Percentiles rank a stretch among this genome's conserved stretches.
Conservation (phyloP, 495 filamentous ascomycete species). For the Pseudevernia furfuracea region DNA sequence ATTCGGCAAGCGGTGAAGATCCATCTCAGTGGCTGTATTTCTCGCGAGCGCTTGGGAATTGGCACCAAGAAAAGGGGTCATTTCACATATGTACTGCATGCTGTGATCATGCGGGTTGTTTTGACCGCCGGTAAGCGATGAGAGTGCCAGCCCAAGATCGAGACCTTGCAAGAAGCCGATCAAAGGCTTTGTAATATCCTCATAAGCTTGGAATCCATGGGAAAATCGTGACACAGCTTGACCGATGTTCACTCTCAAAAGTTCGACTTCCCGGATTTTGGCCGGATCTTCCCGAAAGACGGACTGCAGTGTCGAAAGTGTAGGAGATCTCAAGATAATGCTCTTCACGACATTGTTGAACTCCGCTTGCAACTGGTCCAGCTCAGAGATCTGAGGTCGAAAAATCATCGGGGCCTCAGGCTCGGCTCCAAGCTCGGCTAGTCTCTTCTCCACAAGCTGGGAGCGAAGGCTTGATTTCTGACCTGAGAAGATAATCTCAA, state of each 20-base stretch:
- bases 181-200: slow-evolving; percentile 72
- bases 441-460: slow-evolving; percentile 50
- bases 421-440: slow-evolving; percentile 53
- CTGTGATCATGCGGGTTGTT: slow-evolving; percentile 24
- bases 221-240: slow-evolving; percentile 60
- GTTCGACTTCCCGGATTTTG: slow-evolving; percentile 40
- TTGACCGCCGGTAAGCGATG: slow-evolving; percentile 30
- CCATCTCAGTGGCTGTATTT: slow-evolving; percentile 33
- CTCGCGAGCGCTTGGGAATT: slow-evolving; percentile 17
- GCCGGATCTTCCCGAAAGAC: slow-evolving; percentile 16
- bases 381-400: slow-evolving; percentile 58
- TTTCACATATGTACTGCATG: slow-evolving; percentile 36
- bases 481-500: slow-evolving; percentile 61
- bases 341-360: slow-evolving; percentile 67
- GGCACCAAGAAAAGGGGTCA: slow-evolving; percentile 59
- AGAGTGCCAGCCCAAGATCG: slow-evolving; percentile 63
- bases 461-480: slow-evolving; percentile 55
- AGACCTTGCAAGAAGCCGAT: slow-evolving; percentile 77
- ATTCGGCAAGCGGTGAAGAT: slow-evolving; percentile 11
- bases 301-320: background rate
- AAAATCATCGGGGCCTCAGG: slow-evolving; percentile 59
- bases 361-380: slow-evolving; percentile 70
- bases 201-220: slow-evolving; percentile 63
- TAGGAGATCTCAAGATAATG: slow-evolving; percentile 50
- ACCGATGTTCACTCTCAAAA: slow-evolving; percentile 64